A percentile compares a stretch with the other conserved stretches of the same genome.
phyloP scores from a whole-genome alignment of 2,329 filamentous ascomycete genomes.

The Aspergillus udagawae region DNA sequence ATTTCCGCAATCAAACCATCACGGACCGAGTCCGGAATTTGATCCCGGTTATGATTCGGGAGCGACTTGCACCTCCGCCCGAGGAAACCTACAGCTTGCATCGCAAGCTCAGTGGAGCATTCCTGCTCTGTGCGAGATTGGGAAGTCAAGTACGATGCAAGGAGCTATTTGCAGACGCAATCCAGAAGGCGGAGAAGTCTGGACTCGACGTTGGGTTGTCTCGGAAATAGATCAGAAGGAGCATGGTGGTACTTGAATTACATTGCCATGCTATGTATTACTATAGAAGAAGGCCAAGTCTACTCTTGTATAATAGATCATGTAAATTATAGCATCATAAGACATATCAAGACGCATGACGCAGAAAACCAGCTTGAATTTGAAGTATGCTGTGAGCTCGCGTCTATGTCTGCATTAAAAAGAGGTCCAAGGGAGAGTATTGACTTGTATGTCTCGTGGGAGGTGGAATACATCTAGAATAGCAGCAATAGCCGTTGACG shows the following conservation, averaged over 20 bases:
- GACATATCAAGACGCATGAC: too few relatives aligned
- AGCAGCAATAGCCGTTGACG: too few relatives aligned
- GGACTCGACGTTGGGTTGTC: constrained; percentile 10
- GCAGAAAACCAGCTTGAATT: too few relatives aligned
- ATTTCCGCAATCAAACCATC: constrained; percentile 92
- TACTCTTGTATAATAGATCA: constrained; percentile 4
- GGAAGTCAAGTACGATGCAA: constrained; percentile 79
- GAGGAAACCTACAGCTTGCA: constrained; percentile 98
- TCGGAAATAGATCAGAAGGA: neutral
- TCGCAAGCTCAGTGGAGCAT: constrained; percentile 90
- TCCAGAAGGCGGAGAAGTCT: constrained; percentile 24
- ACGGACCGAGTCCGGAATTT: constrained; percentile 84
- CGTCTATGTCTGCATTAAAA: too few relatives aligned
- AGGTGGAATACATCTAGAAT: too few relatives aligned
- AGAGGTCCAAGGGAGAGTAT: too few relatives aligned
- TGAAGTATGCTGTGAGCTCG: too few relatives aligned
- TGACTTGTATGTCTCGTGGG: too few relatives aligned
- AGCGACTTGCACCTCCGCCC: constrained; percentile 82
- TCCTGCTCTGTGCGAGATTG: constrained; percentile 81
- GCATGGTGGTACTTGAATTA: neutral
- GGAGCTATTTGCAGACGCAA: constrained; percentile 61
- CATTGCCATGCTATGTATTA: neutral
- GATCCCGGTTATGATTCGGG: constrained; percentile 89
- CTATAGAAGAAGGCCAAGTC: neutral
- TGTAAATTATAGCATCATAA: neutral